A percentile compares a stretch with the other conserved stretches of the same genome.
phyloP scores from a whole-genome alignment of 208 protist species.

The Herpetomonas samuelpessoai region DNA sequence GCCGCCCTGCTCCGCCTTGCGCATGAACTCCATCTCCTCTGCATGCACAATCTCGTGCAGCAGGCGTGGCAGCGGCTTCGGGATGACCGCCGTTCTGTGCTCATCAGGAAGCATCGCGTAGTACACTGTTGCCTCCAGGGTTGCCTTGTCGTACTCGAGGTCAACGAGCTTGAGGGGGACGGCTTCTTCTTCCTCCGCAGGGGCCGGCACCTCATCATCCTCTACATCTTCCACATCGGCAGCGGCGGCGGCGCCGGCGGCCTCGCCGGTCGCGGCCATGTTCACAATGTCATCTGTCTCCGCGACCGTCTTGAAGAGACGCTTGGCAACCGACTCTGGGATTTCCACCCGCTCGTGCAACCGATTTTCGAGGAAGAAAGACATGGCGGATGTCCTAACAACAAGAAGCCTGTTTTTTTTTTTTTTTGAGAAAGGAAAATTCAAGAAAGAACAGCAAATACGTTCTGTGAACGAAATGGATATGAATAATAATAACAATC shows the following conservation, averaged over 20 bases:
- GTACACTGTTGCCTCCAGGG: conserved; percentile 28
- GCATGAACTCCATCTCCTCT: conserved; percentile 45
- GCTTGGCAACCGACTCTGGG: conserved; percentile 3
- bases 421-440: conserved; percentile 5
- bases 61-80: conserved; percentile 32
- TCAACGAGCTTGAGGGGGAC: conserved; percentile 34
- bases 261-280: neutral
- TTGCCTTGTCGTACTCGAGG: conserved; percentile 26
- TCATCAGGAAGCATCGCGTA: conserved; percentile 29
- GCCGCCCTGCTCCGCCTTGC: conserved; percentile 27
- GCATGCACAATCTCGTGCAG: conserved; percentile 22
- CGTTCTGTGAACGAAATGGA: no score
- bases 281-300: conserved; percentile 1
- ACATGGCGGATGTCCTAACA: neutral
- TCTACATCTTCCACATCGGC: neutral
- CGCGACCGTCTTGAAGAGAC: neutral
- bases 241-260: no score
- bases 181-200: conserved; percentile 14
- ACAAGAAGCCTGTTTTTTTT: conserved; percentile 5
- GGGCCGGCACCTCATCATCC: neutral
- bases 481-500: no score
- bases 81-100: conserved; percentile 30
- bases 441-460: conserved; percentile 12
- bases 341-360: conserved; percentile 8
- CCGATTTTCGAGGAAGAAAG: conserved; percentile 4